phyloP scores from a whole-genome alignment of 805 yeast genomes.

The Candida silvatica region DNA sequence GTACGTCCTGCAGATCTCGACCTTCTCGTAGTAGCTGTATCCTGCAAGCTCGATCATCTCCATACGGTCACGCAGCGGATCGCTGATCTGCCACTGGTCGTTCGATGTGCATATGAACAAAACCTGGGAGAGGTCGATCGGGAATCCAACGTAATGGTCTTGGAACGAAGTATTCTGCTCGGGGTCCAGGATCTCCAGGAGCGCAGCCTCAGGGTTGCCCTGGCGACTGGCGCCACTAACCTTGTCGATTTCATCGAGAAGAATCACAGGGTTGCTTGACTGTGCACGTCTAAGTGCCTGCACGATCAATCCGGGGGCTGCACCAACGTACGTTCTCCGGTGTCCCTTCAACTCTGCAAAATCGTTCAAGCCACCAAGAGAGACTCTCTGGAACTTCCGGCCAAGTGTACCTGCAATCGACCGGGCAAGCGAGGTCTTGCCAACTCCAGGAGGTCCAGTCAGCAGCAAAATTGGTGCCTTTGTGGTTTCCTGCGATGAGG shows the following conservation, averaged over 20 bases:
- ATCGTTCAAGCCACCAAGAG: slow-evolving; percentile 82
- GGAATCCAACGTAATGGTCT: slow-evolving; percentile 82
- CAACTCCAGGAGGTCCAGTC: slow-evolving; percentile 93
- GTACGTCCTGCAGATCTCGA: slow-evolving; percentile 58
- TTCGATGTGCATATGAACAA: slow-evolving; percentile 84
- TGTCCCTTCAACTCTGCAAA: slow-evolving; percentile 90
- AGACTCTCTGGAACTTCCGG: slow-evolving; percentile 68
- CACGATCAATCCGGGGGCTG: slow-evolving; percentile 79
- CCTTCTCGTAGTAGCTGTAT: slow-evolving; percentile 71
- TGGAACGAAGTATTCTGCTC: slow-evolving; percentile 73
- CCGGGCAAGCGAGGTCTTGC: slow-evolving; percentile 80
- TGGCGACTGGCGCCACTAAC: slow-evolving; percentile 17
- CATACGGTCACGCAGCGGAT: slow-evolving; percentile 77
- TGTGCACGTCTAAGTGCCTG: slow-evolving; percentile 72
- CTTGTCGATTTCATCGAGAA: slow-evolving; percentile 83
- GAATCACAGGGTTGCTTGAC: slow-evolving; percentile 73
- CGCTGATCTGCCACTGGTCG: slow-evolving; percentile 58
- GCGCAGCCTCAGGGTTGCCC: slow-evolving; percentile 89
- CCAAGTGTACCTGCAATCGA: slow-evolving; percentile 71
- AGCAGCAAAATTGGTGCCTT: slow-evolving; percentile 69
- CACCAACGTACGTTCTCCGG: slow-evolving; percentile 84
- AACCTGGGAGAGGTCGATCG: slow-evolving; percentile 74
- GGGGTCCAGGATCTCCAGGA: slow-evolving; percentile 83
- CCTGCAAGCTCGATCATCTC: slow-evolving; percentile 75
- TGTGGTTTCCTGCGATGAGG: background rate